A percentile compares a stretch with the other conserved stretches of the same genome.
Conservation (phyloP, 352 stramenopile genomes). For the Phytopythium litorale region DNA sequence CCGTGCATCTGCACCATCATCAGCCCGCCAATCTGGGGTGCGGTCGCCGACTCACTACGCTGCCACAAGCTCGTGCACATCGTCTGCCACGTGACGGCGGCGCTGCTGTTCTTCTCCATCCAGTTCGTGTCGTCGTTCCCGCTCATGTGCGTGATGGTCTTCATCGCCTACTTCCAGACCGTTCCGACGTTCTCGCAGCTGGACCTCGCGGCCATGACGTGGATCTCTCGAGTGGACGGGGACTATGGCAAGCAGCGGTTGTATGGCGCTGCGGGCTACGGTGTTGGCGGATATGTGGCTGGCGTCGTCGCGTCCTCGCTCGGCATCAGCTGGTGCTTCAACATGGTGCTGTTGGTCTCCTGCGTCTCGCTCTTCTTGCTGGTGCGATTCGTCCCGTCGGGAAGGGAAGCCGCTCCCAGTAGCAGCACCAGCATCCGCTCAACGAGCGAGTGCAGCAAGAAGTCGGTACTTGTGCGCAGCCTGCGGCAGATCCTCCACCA, state of each 20-base stretch:
- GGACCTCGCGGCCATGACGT: conserved; percentile 31
- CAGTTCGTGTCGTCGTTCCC: conserved; percentile 43
- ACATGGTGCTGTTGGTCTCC: conserved; percentile 16
- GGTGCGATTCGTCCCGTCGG: conserved; percentile 16
- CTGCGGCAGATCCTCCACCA: conserved; percentile 14
- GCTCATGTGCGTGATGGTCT: conserved; percentile 18
- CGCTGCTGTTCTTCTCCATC: conserved; percentile 65
- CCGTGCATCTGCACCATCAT: conserved; percentile 71
- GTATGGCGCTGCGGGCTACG: conserved; percentile 34
- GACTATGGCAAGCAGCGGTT: conserved; percentile 46
- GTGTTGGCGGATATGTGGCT: conserved; percentile 26
- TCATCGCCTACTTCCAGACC: conserved; percentile 27
- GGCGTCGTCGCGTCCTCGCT: conserved; percentile 19
- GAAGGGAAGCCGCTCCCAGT: conserved; percentile 8
- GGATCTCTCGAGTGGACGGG: conserved; percentile 25
- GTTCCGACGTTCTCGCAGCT: conserved; percentile 21
- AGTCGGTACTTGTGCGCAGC: conserved; percentile 18
- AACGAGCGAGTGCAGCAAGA: not conserved
- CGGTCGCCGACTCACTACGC: conserved; percentile 48
- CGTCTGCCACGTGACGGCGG: conserved; percentile 49
- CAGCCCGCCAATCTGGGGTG: conserved; percentile 62
- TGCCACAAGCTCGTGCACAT: conserved; percentile 67
- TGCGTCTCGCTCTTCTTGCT: conserved; percentile 21
- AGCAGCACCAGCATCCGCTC: not conserved
- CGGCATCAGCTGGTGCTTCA: conserved; percentile 38